Evolutionary conservation across 371 early-diverging fungal genomes (phyloP), one percentile per base, ranked within the genome.

Genomic region (Mucor ambiguus): DNA sequence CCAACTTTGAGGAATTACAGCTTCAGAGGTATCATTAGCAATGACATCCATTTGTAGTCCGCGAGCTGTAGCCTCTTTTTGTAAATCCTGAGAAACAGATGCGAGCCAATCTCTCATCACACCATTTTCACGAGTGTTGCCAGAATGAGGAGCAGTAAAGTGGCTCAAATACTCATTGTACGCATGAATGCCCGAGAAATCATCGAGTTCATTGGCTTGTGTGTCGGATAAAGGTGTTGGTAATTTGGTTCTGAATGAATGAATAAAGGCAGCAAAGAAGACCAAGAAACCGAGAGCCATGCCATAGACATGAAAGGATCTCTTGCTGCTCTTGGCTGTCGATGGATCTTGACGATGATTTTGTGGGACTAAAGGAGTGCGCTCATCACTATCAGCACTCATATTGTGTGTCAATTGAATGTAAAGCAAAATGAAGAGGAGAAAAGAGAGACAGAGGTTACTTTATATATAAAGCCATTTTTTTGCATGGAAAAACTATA

Each of bases 111-210:
- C 64, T 38, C 68, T 61, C 68, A 76, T 71, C 5, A 55, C 60
- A 16, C 71, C 76, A 52, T 77, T 80, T 30, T 81, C 86, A n/a
- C 81, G 81, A 16, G 80, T 75, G 58, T 85, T 88, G 33, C 77
- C 74, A 2, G 88, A 76, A 48, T 86, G 87, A 16, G 88, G 88
- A 37, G 71, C 73, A 35, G 73, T 79, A 33, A 85, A 83, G n/a
- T 74, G 74, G 44, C 68, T 75, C 41, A 88, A 66, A 55, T 88
- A 85, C 22, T 64, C 73, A 26, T 85, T 73, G 67, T 80, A 88
- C 1, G 86, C 85, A 63, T 82, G 82, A 28, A 81, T 61, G 11
- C 85, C 84, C 8, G 86, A 62, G 59, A 85, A 85, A 20, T 63
- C 82, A 63, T 73, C 66, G 18, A 54, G 11, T 18, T 68, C 41